Evolutionary conservation across 345 rosid genomes (phyloP), one percentile per base, ranked within the genome.

Genomic region (Eucalyptus polybractea): DNA sequence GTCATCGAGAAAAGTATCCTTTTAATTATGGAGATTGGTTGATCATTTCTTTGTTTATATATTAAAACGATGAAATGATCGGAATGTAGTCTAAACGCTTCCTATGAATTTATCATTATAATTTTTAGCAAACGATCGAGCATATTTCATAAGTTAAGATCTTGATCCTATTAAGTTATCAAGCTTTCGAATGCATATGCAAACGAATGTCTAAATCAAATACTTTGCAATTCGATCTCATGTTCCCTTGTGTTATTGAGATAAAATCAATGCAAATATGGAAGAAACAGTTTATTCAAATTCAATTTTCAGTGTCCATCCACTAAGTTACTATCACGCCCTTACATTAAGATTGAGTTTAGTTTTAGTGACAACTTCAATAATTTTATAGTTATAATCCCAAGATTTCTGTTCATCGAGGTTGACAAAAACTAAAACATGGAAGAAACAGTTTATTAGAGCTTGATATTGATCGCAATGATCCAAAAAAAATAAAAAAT

Each of bases 11-110:
- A 62, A 62, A 19, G 33, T 62, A 27, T 27, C 33, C 6, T 62
- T 6, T 62, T 62, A 27, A 25, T 29, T 13, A 29, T 62, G 33
- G 2, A 29, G 4, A 62, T 62, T 29, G 8, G 15, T 60, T 2
- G 13, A 60, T 60, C 65, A 10, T 27, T 27, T 27, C 8, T 27
- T 0, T 27, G 2, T 27, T 60, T 60, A 60, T 25, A 25, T 60
- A 60, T 60, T 13, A 3, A 0, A 27, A 12, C 1, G 4, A 12
- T 27, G 4, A 27, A 60, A 27, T 60, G 2, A 60, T 27, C 7
- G 1, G 4, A 6, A 60, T 27, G 2, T 7, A 13, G 0, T 60
- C 2, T 6, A 0, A 60, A 27, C 4, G 1, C 4, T 60, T 60
- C 8, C 0, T 11, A 8, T 6, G 4, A 60, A 27, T 60, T 60